A percentile compares a stretch with the other conserved stretches of the same genome.
phyloP scores from a whole-genome alignment of 148 eudicot genomes.

The Amaranthus cruentus region DNA sequence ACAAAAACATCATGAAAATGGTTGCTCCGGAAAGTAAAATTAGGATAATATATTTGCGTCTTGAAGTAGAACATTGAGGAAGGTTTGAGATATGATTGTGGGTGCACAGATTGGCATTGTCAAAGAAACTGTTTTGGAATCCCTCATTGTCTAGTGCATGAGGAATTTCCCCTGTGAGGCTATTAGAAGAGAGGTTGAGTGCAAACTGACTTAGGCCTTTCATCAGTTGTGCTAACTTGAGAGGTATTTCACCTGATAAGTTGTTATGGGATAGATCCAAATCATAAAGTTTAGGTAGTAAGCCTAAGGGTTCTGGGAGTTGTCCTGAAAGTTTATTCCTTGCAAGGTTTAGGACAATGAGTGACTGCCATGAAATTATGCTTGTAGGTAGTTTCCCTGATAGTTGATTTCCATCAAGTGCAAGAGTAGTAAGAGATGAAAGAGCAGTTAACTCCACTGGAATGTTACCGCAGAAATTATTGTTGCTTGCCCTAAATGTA shows the following conservation, averaged over 20 bases:
- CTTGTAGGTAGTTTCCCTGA: conserved; percentile 48
- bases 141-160: conserved; percentile 44
- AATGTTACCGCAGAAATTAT: conserved; percentile 47
- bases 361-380: conserved; percentile 43
- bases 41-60: conserved; percentile 28
- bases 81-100: conserved; percentile 26
- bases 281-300: too few species aligned
- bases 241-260: conserved; percentile 55
- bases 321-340: too few species aligned
- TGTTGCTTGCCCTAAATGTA: conserved; percentile 36
- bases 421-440: conserved; percentile 35
- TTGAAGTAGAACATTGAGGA: conserved; percentile 31
- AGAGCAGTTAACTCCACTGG: conserved; percentile 47
- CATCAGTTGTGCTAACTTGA: conserved; percentile 34
- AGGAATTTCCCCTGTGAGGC: conserved; percentile 48
- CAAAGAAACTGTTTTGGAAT: conserved; percentile 46
- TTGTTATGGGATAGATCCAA: too few species aligned
- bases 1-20: conserved; percentile 22
- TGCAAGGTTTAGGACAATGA: conserved; percentile 38
- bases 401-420: too few species aligned
- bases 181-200: conserved; percentile 58
- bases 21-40: conserved; percentile 31
- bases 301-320: conserved; percentile 39
- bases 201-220: too few species aligned
- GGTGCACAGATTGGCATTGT: conserved; percentile 48